Evolutionary conservation across 495 filamentous ascomycete species (phyloP).

Genomic region (Xylaria curta): DNA sequence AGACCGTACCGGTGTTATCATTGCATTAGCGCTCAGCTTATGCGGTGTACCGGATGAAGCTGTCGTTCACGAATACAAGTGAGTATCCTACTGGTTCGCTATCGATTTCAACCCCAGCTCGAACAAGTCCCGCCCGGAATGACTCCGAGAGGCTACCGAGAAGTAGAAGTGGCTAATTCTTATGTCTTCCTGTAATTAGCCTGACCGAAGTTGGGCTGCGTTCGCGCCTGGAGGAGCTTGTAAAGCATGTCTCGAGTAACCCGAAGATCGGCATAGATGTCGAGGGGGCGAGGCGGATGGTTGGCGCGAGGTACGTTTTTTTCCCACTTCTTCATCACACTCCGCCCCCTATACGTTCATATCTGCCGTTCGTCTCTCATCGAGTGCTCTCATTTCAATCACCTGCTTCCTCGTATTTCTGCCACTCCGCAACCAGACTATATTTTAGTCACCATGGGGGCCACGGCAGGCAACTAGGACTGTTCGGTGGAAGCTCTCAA

Average conservation of each 20-base stretch:
- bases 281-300: conserved; percentile 56
- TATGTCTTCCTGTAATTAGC: conserved; percentile 28
- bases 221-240: conserved; percentile 48
- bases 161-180: neutral
- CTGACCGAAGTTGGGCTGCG: conserved; percentile 63
- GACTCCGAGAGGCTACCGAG: neutral
- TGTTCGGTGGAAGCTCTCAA: neutral
- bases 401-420: neutral
- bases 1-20: conserved; percentile 69
- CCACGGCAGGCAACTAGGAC: neutral
- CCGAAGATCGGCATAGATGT: conserved; percentile 51
- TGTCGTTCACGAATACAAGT: conserved; percentile 65
- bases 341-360: neutral
- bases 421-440: neutral
- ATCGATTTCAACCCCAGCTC: neutral
- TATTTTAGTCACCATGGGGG: conserved; percentile 12
- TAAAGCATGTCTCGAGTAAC: conserved; percentile 51
- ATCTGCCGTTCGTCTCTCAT: neutral
- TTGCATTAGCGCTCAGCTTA: conserved; percentile 63
- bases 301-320: conserved; percentile 54
- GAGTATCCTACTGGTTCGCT: conserved; percentile 12
- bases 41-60: conserved; percentile 61
- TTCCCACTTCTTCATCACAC: conserved; percentile 7
- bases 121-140: no score
- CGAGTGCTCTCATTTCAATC: neutral